phyloP scores from a whole-genome alignment of 805 yeast genomes.

The Scheffersomyces coipomensis region DNA sequence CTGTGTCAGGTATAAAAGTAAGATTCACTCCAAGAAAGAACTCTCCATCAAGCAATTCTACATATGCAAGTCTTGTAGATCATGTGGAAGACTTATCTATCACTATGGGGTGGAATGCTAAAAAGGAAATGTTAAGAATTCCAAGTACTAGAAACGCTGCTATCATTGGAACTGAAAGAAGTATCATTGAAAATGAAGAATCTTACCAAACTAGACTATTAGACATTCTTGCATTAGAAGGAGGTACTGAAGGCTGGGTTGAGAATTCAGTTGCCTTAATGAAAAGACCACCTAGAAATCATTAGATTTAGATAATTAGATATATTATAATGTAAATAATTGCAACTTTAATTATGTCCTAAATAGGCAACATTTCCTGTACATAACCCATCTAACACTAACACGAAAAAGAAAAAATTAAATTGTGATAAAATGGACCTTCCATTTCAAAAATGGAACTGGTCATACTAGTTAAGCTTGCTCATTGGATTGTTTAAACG shows the following conservation, averaged over 20 bases:
- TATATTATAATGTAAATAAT: no score
- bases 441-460: no score
- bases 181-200: conserved; percentile 27
- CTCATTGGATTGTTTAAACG: no score
- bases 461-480: no score
- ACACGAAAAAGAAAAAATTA: no score
- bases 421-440: no score
- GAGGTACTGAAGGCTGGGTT: conserved; percentile 92
- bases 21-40: conserved; percentile 54
- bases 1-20: conserved; percentile 70
- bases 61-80: conserved; percentile 83
- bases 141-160: conserved; percentile 96
- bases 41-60: conserved; percentile 37
- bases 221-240: conserved; percentile 69
- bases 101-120: conserved; percentile 78
- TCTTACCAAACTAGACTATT: conserved; percentile 42
- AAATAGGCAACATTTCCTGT: neutral
- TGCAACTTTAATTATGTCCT: neutral
- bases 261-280: conserved; percentile 72
- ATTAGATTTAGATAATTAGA: conserved; percentile 30
- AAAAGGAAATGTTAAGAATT: conserved; percentile 83
- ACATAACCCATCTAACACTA: neutral
- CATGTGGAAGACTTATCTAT: conserved; percentile 72
- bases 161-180: conserved; percentile 59
- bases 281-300: conserved; percentile 70